Evolutionary conservation across 176 grass and related monocot species (phyloP).

Genomic region (Rhipidocladum racemiflorum): DNA sequence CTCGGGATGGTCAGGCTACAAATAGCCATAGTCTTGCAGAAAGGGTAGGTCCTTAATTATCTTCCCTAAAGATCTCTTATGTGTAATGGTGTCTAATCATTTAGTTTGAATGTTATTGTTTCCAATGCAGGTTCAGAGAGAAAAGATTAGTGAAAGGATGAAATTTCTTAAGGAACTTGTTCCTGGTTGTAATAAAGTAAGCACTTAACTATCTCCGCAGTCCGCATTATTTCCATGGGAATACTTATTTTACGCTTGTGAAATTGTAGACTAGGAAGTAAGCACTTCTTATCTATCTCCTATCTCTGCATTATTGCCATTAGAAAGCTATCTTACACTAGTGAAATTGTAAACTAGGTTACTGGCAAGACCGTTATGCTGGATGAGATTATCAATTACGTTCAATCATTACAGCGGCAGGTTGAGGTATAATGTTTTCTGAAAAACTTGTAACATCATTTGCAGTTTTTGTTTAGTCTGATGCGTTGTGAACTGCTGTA

Average conservation of each 20-base stretch:
- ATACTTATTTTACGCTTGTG: not conserved
- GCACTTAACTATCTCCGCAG: slow-evolving; percentile 2
- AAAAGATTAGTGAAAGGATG: slow-evolving; percentile 85
- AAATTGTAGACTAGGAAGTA: slow-evolving; percentile 56
- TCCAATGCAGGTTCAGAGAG: slow-evolving; percentile 62
- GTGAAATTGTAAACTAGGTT: slow-evolving; percentile 40
- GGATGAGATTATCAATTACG: slow-evolving; percentile 85
- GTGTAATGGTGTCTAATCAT: not conserved
- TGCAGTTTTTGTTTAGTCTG: not conserved
- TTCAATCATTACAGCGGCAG: slow-evolving; percentile 70
- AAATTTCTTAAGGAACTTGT: slow-evolving; percentile 90
- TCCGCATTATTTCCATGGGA: not conserved
- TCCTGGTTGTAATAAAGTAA: slow-evolving; percentile 85
- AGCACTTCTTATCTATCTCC: not conserved
- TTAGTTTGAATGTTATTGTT: slow-evolving; percentile 4
- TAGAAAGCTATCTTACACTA: not conserved
- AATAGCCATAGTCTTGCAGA: slow-evolving; percentile 89
- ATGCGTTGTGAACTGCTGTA: not conserved
- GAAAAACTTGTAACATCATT: not conserved
- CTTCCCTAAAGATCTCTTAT: not conserved
- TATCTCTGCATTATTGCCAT: not conserved
- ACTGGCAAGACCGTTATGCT: slow-evolving; percentile 79
- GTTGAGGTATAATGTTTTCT: slow-evolving; percentile 56
- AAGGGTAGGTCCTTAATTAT: slow-evolving; percentile 47
- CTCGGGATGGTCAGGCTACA: slow-evolving; percentile 74